Evolutionary conservation across 2,329 filamentous ascomycete genomes (phyloP), one percentile per base, ranked within the genome.

Genomic region (Ceratocystis huliohia): DNA sequence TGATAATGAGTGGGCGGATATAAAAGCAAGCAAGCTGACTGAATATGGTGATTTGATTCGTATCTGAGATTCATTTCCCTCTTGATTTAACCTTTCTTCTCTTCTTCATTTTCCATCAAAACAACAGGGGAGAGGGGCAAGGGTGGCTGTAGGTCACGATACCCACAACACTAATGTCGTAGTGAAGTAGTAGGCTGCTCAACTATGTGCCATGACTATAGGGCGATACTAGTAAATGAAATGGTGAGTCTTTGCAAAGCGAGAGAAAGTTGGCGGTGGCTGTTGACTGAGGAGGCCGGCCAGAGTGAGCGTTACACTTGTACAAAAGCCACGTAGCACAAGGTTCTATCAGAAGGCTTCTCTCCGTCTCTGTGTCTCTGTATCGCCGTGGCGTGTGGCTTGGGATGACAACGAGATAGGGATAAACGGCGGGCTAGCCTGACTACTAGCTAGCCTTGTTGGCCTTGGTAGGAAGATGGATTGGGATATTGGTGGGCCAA

Each of bases 201-300:
- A 57, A 33, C 8, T 17, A 33, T 30, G 30, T 57, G 25, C 6
- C 53, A 33, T 28, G 28, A 33, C 15, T n/a, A 17, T 22, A 25
- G 25, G n/a, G 25, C 15, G 53, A 57, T 57, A 33, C 53, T 57
- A n/a, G 13, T n/a, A 6, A 57, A 13, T 22, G 53, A 57, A 57
- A 33, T n/a, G 53, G 53, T n/a, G 53, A 57, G 53, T 17, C 30
- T 57, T 33, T n/a, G 53, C 28, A 57, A 57, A 57, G 53, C 53
- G 15, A 53, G 48, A 53, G 10, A 57, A 33, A 33, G 30, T 17
- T 37, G 22, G 25, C 7, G 10, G 3, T 57, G 17, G 2, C 1
- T 57, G 53, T 7, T 17, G 1, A 33, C n/a, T 1, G 28, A 6
- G 25, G 15, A 6, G 8, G 3, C 53, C 10, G 17, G 53, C 28